These are phyloP conservation scores for Hypoxylon lienhwacheense DNA, from an alignment of 495 filamentous ascomycete species.

Conservation along the genomic window DNA sequence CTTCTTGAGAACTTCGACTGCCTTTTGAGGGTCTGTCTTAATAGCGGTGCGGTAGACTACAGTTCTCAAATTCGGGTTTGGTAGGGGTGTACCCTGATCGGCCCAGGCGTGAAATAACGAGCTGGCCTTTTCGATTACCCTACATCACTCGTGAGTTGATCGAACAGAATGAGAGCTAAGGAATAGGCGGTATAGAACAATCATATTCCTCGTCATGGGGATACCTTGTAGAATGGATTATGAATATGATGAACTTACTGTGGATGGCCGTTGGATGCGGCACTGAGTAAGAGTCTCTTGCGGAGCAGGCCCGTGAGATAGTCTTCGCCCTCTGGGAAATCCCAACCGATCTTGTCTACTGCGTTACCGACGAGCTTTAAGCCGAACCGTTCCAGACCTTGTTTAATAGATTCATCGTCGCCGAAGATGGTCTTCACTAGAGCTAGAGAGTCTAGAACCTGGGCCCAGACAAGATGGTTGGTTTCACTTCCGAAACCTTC, in stretches of 20 bases:
- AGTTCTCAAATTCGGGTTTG: slow-evolving; percentile 71
- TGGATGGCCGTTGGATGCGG: slow-evolving; percentile 72
- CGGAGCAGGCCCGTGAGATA: slow-evolving; percentile 80
- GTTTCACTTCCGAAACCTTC: slow-evolving; percentile 79
- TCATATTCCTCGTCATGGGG: background rate
- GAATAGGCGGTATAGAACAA: background rate
- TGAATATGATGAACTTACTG: slow-evolving; percentile 51
- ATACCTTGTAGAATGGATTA: background rate
- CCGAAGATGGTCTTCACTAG: slow-evolving; percentile 55
- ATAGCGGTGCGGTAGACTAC: slow-evolving; percentile 81
- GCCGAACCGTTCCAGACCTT: slow-evolving; percentile 71
- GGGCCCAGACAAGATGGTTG: slow-evolving; percentile 86
- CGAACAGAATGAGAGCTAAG: slow-evolving; percentile 10
- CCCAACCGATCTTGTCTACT: slow-evolving; percentile 82
- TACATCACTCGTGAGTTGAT: slow-evolving; percentile 38
- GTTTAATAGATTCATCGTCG: slow-evolving; percentile 56
- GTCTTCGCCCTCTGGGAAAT: slow-evolving; percentile 72
- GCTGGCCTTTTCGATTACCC: slow-evolving; percentile 68
- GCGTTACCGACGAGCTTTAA: slow-evolving; percentile 70
- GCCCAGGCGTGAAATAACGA: slow-evolving; percentile 74
- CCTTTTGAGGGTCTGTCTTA: slow-evolving; percentile 64
- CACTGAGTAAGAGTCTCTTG: slow-evolving; percentile 73
- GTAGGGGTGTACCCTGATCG: slow-evolving; percentile 66
- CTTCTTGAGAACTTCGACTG: slow-evolving; percentile 69
- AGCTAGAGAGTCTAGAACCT: slow-evolving; percentile 70